Evolutionary conservation across 225 moss, liverwort and hornwort species (phyloP), one percentile per base, ranked within the genome.

Genomic region (Anthoceros angustus): DNA sequence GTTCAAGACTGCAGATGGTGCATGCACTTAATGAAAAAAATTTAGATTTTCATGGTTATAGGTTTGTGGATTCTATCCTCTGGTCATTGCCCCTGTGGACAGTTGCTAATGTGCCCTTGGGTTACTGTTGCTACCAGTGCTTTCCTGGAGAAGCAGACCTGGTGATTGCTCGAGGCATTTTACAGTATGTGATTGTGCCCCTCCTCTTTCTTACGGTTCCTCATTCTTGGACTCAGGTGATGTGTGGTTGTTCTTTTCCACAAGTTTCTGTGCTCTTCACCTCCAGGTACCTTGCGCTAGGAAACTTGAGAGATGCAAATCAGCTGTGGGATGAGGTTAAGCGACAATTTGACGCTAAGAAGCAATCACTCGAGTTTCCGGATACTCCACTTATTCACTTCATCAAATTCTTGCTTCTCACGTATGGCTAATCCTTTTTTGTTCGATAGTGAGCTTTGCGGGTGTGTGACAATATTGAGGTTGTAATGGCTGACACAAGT

Each of bases 71-170:
- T 15, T 55, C 7, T 20, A 18, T 18, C n/a, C 55, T 18, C 55
- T 20, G 6, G 18, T 23, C 55, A 20, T 55, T 15, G 7, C 8
- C 18, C 7, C 18, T 10, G 21, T 64, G 64, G 24, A 15, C 64
- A 7, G 39, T 8, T 11, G 0, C 11, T 39, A 26, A 8, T 3
- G 2, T 39, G 2, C 38, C 11, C 8, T 64, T 21, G 41, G 25
- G 55, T 5, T 39, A 7, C 39, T 14, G 11, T 42, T 7, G 64
- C 66, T 50, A 73, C 76, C 87, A 98, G 95, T 98, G 95, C 62
- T 98, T 83, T 74, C 78, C 85, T 63, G 82, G 88, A 68, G 95
- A 98, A 81, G 76, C 82, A 66, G 95, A 98, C 87, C 76, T 98
- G 84, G 86, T 98, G 67, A 74, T 98, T 75, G 85, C 87, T 62